Percentiles rank a stretch among this genome's conserved stretches.
Evolutionary conservation across 1,284 basidiomycete species (phyloP).

Genomic region (Rhizoctonia solani): DNA sequence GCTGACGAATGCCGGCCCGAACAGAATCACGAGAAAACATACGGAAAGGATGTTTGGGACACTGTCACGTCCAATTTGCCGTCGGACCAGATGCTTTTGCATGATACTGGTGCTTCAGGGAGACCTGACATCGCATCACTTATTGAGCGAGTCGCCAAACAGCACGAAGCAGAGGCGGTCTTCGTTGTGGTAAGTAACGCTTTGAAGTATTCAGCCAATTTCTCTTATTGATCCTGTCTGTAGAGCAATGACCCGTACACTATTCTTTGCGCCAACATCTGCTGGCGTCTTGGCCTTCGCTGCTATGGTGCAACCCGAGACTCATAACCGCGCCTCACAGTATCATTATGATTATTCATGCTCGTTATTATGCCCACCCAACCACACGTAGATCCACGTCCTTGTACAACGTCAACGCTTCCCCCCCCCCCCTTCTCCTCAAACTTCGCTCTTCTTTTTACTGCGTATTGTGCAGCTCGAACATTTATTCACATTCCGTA

Average conservation of each 20-base stretch:
- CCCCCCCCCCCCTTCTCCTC: too few species aligned
- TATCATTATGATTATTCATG: not conserved
- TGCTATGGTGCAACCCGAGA: constrained; percentile 31
- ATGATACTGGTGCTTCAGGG: constrained; percentile 28
- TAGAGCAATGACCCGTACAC: constrained; percentile 33
- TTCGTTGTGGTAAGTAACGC: constrained; percentile 22
- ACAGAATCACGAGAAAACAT: constrained; percentile 32
- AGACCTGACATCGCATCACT: constrained; percentile 14
- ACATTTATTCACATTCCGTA: too few species aligned
- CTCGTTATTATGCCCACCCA: not conserved
- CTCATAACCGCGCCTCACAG: not conserved
- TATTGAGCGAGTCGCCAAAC: constrained; percentile 19
- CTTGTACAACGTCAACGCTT: not conserved
- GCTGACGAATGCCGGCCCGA: constrained; percentile 1
- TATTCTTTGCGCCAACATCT: constrained; percentile 33
- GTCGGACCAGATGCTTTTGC: constrained; percentile 14
- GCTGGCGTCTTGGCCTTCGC: constrained; percentile 31
- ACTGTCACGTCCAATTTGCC: constrained; percentile 31
- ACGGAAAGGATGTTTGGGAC: constrained; percentile 26
- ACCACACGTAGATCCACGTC: too few species aligned
- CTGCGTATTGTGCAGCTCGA: too few species aligned
- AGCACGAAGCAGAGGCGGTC: constrained; percentile 29
- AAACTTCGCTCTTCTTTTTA: too few species aligned
- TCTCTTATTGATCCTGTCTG: not conserved
- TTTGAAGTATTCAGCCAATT: not conserved